Conservation (phyloP, 148 eudicot species). For the Vaccinium myrtillus region DNA sequence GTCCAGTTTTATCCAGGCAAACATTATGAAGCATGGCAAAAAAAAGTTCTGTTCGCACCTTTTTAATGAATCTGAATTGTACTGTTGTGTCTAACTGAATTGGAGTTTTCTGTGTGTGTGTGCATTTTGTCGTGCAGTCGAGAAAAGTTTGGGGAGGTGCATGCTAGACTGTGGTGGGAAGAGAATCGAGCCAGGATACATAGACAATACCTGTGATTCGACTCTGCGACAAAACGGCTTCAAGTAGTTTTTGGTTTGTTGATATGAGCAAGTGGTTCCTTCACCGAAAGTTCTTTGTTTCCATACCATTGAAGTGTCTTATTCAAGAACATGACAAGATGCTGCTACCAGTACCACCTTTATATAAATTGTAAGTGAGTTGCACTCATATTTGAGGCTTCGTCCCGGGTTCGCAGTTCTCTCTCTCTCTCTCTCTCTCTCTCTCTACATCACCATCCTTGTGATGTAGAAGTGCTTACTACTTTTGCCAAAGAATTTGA, state of each 20-base stretch:
- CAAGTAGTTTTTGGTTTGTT: neutral
- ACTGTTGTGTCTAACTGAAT: neutral
- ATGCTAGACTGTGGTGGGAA: constrained; percentile 97
- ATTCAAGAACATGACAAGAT: neutral
- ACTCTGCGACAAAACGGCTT: neutral
- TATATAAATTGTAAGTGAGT: neutral
- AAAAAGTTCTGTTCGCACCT: neutral
- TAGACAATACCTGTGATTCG: constrained; percentile 64
- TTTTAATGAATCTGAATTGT: neutral
- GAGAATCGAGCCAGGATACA: constrained; percentile 91
- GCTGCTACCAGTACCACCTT: neutral
- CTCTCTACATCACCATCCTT: neutral
- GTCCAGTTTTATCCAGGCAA: neutral
- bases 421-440: neutral
- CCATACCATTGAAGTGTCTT: neutral
- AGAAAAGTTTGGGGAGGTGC: constrained; percentile 90
- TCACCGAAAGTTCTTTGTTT: constrained; percentile 10
- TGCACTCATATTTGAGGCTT: constrained; percentile 1
- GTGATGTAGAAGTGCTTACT: neutral
- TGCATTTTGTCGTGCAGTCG: constrained; percentile 53
- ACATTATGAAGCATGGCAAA: neutral
- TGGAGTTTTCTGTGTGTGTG: neutral
- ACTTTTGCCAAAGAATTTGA: neutral
- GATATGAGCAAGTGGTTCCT: constrained; percentile 17
- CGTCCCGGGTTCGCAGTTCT: neutral